A percentile compares a stretch with the other conserved stretches of the same genome.
These are phyloP conservation scores for Chaetomium strumarium DNA, from an alignment of 2,329 filamentous ascomycete genomes.

Conservation along the genomic window DNA sequence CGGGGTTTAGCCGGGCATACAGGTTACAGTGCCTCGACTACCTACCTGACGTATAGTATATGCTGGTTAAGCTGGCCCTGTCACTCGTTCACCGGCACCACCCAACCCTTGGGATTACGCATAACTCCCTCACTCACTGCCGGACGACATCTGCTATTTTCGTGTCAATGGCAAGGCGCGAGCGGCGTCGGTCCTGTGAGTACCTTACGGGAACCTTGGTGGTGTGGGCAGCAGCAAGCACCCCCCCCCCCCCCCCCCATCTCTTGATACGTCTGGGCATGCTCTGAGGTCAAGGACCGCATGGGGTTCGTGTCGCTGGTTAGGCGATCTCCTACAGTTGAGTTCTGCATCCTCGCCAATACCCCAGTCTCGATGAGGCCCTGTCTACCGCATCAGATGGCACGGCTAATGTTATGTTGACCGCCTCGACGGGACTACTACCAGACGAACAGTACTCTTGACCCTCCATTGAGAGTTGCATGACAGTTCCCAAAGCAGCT, in stretches of 20 bases:
- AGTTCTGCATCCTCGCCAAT: constrained; percentile 1
- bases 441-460: not conserved
- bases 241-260: no score
- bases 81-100: not conserved
- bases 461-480: no score
- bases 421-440: constrained; percentile 8
- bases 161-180: no score
- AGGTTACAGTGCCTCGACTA: no score
- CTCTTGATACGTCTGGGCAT: not conserved
- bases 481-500: no score
- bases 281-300: not conserved
- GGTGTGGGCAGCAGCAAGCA: not conserved
- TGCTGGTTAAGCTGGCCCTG: no score
- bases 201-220: no score
- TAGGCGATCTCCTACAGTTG: not conserved
- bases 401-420: not conserved
- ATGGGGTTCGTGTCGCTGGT: no score
- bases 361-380: not conserved
- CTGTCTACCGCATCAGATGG: not conserved
- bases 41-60: no score
- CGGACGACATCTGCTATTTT: no score
- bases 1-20: not conserved
- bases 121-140: not conserved
- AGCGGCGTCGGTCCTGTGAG: no score
- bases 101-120: not conserved